Conservation (phyloP, 176 grass and related monocot genomes). For the Avena sativa region DNA sequence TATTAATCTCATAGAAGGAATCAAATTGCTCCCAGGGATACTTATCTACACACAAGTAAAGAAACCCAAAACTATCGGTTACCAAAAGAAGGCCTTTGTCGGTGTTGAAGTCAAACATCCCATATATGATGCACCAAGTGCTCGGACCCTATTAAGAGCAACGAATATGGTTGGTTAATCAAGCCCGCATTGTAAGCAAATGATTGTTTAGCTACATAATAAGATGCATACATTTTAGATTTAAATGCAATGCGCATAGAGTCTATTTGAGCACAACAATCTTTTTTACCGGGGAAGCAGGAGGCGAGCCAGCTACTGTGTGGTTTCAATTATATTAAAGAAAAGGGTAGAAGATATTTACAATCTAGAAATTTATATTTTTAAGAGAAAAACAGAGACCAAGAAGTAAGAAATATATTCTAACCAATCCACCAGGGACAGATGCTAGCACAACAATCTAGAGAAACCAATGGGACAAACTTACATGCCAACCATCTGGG, state of each 20-base stretch:
- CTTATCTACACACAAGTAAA: constrained; percentile 65
- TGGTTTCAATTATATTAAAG: no score
- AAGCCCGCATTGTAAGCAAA: not conserved
- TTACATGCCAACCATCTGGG: no score
- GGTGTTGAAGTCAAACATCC: constrained; percentile 72
- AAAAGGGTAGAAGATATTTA: no score
- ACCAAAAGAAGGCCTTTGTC: constrained; percentile 85
- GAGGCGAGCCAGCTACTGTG: no score
- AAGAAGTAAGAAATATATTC: no score
- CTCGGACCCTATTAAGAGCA: constrained; percentile 64
- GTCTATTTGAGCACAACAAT: not conserved
- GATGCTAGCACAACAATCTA: no score
- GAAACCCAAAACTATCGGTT: constrained; percentile 87
- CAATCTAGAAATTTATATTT: no score
- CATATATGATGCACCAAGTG: constrained; percentile 83
- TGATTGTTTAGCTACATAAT: constrained; percentile 3
- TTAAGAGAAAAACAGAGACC: no score
- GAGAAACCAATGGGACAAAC: no score
- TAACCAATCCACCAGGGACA: no score
- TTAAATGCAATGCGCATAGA: not conserved
- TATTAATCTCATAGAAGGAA: not conserved
- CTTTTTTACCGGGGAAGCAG: no score
- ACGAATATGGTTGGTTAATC: constrained; percentile 28
- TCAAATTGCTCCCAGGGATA: not conserved
- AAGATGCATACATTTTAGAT: not conserved